Evolutionary conservation across 345 rosid genomes (phyloP).

Genomic region (Eucalyptus pauciflora): DNA sequence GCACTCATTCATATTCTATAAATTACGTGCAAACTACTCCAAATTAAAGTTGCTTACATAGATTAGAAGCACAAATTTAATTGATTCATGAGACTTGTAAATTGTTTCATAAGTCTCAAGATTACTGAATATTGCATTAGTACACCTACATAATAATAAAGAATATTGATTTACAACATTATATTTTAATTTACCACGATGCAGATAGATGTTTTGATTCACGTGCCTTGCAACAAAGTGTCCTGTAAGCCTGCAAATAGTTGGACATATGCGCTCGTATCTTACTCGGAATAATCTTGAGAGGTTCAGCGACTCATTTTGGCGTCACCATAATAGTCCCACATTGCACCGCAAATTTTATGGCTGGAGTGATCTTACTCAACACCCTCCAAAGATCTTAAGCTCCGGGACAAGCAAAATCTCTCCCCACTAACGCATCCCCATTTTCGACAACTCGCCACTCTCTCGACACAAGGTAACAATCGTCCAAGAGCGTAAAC

Average conservation of each 20-base stretch:
- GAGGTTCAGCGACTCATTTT: rapidly evolving
- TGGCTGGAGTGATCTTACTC: not conserved
- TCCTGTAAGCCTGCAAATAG: not conserved
- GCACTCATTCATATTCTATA: not conserved
- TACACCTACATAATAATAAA: not conserved
- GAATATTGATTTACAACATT: not conserved
- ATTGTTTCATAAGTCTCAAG: too few relatives aligned
- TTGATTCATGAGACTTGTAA: not conserved
- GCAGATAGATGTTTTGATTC: not conserved
- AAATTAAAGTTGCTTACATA: too few relatives aligned
- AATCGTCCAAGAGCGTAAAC: not conserved
- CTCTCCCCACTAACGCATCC: not conserved
- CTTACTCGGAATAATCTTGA: not conserved
- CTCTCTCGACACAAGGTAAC: not conserved
- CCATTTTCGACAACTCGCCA: not conserved
- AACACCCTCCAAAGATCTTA: not conserved
- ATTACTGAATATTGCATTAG: not conserved
- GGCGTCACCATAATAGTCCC: not conserved
- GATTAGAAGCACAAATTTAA: not conserved
- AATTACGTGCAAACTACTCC: not conserved
- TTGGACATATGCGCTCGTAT: rapidly evolving
- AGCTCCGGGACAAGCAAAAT: not conserved
- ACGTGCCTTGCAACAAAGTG: not conserved
- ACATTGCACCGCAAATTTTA: not conserved
- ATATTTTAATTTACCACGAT: not conserved